Conservation (phyloP, 176 grass and related monocot genomes). For the Alloteropsis semialata region DNA sequence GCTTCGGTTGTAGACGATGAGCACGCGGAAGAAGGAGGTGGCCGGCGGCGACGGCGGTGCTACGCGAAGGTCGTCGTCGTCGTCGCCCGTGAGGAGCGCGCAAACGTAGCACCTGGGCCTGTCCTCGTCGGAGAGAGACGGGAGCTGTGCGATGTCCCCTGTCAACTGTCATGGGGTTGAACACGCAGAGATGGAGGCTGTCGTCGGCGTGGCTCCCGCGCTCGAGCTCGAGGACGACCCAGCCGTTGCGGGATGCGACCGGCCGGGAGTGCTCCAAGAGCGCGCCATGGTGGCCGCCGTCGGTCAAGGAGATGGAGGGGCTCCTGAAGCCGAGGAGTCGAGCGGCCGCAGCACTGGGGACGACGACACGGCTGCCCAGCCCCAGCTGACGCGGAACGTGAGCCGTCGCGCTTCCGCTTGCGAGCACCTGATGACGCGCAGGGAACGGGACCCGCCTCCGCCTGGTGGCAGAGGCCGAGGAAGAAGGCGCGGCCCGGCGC, state of each 20-base stretch:
- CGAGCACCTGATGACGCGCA: no score
- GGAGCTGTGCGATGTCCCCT: not conserved
- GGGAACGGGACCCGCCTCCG: not conserved
- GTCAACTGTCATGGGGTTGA: not conserved
- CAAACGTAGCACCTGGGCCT: not conserved
- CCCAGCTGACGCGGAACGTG: no score
- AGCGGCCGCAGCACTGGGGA: not conserved
- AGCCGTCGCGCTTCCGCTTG: no score
- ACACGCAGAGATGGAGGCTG: not conserved
- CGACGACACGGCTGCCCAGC: no score
- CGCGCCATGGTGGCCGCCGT: not conserved
- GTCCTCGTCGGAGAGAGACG: not conserved
- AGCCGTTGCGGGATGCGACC: not conserved
- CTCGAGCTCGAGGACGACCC: not conserved
- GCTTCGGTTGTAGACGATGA: constrained; percentile 31
- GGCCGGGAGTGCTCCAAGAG: not conserved
- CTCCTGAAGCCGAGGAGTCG: not conserved
- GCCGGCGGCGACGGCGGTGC: not conserved
- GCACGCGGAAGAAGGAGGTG: not conserved
- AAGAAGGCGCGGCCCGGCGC: no score
- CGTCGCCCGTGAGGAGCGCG: not conserved
- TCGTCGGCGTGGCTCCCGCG: not conserved
- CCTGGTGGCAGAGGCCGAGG: not conserved
- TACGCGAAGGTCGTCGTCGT: no score
- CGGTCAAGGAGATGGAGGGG: not conserved